Conservation (phyloP, 73 alveolate species). For the Paramecium caudatum region DNA sequence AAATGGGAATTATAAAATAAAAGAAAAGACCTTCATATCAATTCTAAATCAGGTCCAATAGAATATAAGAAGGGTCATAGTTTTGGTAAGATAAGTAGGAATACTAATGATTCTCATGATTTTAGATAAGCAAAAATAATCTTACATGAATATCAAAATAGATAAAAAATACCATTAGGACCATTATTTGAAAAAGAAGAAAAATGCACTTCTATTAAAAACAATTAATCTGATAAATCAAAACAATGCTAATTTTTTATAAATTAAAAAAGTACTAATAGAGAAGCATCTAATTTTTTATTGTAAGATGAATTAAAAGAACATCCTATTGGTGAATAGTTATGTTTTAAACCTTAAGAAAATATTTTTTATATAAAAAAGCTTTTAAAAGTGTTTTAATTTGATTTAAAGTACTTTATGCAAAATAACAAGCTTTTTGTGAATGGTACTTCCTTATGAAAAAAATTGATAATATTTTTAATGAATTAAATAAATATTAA, state of each 20-base stretch:
- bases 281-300: not conserved
- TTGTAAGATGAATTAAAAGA: not conserved
- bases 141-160: not conserved
- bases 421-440: too few species aligned
- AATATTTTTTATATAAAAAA: not conserved
- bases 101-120: not conserved
- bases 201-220: not conserved
- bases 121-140: not conserved
- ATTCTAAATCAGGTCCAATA: not conserved
- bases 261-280: not conserved
- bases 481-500: too few species aligned
- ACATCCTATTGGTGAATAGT: not conserved
- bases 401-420: not conserved
- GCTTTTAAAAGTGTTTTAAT: not conserved
- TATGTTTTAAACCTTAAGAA: not conserved
- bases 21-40: not conserved
- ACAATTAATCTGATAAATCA: not conserved
- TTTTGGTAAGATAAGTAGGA: not conserved
- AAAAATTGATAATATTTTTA: too few species aligned
- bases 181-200: not conserved
- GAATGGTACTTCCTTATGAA: too few species aligned
- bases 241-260: not conserved
- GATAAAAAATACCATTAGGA: not conserved
- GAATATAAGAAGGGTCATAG: conserved; percentile 17
- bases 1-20: not conserved